Percentiles rank a stretch among this genome's conserved stretches.
Evolutionary conservation across 805 yeast genomes (phyloP).

Genomic region (Candida sonorensis): DNA sequence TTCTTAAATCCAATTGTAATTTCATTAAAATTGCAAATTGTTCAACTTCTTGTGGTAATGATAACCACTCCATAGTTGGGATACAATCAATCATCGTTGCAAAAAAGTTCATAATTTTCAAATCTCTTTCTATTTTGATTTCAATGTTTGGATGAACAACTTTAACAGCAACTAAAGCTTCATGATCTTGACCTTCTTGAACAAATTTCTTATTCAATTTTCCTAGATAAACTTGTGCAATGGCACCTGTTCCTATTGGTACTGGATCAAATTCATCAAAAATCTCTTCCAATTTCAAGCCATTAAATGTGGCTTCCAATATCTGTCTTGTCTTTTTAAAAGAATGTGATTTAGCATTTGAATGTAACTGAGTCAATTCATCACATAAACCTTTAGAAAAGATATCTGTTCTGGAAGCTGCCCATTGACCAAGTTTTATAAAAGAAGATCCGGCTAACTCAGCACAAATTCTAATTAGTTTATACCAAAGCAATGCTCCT

Average conservation of each 20-base stretch:
- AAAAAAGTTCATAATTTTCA: conserved; percentile 74
- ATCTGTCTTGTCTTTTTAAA: conserved; percentile 51
- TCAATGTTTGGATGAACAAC: conserved; percentile 88
- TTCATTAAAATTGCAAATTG: conserved; percentile 84
- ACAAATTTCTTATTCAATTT: conserved; percentile 43
- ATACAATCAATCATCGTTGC: conserved; percentile 63
- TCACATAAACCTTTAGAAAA: conserved; percentile 75
- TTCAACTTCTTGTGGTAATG: conserved; percentile 88
- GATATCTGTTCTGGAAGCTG: conserved; percentile 92
- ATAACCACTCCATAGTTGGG: conserved; percentile 98
- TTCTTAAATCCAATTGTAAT: conserved; percentile 79
- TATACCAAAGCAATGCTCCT: conserved; percentile 72
- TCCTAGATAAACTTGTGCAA: conserved; percentile 90
- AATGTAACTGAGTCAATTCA: conserved; percentile 71
- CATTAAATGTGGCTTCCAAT: conserved; percentile 52
- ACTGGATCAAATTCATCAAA: conserved; percentile 69
- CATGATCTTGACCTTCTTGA: conserved; percentile 25
- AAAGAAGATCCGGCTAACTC: conserved; percentile 92
- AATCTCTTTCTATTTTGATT: conserved; percentile 65
- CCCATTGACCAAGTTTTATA: conserved; percentile 96
- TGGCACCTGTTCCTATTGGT: conserved; percentile 97
- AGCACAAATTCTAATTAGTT: conserved; percentile 52
- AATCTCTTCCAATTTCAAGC: conserved; percentile 53
- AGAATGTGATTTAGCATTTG: conserved; percentile 74
- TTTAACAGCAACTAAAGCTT: conserved; percentile 75